These are phyloP conservation scores for Theobroma cacao DNA, from an alignment of 345 rosid genomes.

Conservation along the genomic window DNA sequence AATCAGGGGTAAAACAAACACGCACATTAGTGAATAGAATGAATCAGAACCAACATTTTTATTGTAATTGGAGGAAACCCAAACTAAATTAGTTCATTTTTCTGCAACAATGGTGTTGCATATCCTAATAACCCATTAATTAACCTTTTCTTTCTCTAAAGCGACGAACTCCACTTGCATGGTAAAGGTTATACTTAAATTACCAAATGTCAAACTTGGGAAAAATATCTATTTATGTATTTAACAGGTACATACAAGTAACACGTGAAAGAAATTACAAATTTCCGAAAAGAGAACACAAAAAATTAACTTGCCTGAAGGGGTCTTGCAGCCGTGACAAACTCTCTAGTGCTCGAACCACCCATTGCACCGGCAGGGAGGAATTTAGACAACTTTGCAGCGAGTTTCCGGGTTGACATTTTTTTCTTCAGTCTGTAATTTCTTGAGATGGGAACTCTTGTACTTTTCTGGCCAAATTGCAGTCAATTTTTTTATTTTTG, in stretches of 20 bases:
- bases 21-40: too few species aligned
- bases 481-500: not conserved
- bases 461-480: not conserved
- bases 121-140: too few species aligned
- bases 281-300: not conserved
- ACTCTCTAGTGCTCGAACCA: constrained; percentile 12
- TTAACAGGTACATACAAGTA: too few species aligned
- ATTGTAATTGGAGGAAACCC: not conserved
- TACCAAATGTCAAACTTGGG: too few species aligned
- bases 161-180: too few species aligned
- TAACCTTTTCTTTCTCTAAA: too few species aligned
- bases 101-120: too few species aligned
- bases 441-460: not conserved
- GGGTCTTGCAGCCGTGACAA: constrained; percentile 23
- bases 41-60: too few species aligned
- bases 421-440: not conserved
- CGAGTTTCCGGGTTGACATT: constrained; percentile 19
- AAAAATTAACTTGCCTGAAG: constrained; percentile 20
- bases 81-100: not conserved
- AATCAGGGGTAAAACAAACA: not conserved
- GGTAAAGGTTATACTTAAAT: too few species aligned
- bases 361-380: not conserved
- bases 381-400: constrained; percentile 9
- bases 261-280: too few species aligned
- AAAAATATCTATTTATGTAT: too few species aligned